Conservation (phyloP, 108 stramenopile species). For the Skeletonema menzelii region DNA sequence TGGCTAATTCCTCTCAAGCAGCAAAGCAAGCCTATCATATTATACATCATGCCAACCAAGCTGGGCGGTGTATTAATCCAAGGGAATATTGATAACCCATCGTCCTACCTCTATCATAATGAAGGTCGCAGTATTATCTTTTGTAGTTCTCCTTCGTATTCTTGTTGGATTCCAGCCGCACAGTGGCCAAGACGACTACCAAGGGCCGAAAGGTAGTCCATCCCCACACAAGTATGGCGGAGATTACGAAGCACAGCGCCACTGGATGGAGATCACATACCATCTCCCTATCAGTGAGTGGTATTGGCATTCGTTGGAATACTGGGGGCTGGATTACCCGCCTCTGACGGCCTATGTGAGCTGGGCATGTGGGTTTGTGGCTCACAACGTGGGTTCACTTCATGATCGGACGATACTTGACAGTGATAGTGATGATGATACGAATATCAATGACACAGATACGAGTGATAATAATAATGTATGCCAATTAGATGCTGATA, state of each 20-base stretch:
- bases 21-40: too few species aligned
- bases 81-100: too few species aligned
- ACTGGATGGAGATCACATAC: constrained; percentile 96
- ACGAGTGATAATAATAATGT: not conserved
- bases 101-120: not conserved
- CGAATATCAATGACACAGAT: not conserved
- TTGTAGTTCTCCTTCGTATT: constrained; percentile 53
- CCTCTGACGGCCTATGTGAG: constrained; percentile 90
- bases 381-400: constrained; percentile 58
- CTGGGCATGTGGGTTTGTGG: constrained; percentile 62
- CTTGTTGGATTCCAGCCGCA: constrained; percentile 73
- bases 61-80: too few species aligned
- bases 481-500: not conserved
- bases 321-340: constrained; percentile 97
- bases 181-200: constrained; percentile 83
- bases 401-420: constrained; percentile 1
- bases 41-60: too few species aligned
- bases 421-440: not conserved
- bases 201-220: constrained; percentile 35
- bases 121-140: constrained; percentile 15
- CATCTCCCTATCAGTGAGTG: constrained; percentile 84
- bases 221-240: constrained; percentile 63
- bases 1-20: too few species aligned
- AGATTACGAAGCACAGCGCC: constrained; percentile 97
- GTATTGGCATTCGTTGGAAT: constrained; percentile 89